Conservation (phyloP, 2,329 filamentous ascomycete genomes). For the Trichoderma sp. region DNA sequence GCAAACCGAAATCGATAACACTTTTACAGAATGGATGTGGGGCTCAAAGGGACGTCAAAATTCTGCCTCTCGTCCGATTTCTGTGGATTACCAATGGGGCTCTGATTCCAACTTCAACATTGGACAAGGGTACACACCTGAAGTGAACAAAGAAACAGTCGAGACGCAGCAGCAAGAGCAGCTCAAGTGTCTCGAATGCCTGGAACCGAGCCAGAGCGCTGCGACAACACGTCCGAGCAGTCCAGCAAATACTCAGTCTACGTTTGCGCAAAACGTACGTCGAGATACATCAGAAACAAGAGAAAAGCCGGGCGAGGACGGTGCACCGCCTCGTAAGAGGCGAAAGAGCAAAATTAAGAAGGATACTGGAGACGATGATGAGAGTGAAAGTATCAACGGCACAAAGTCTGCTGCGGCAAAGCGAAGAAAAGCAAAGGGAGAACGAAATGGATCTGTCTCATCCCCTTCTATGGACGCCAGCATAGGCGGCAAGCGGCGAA, state of each 20-base stretch:
- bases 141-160: conserved; percentile 59
- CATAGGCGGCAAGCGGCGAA: conserved; percentile 52
- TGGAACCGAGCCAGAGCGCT: conserved; percentile 61
- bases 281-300: conserved; percentile 34
- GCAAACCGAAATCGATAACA: conserved; percentile 41
- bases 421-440: conserved; percentile 54
- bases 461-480: conserved; percentile 37
- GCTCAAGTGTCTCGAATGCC: conserved; percentile 59
- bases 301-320: conserved; percentile 44
- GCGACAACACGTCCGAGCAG: conserved; percentile 63
- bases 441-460: conserved; percentile 41
- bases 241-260: conserved; percentile 43
- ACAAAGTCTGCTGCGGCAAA: conserved; percentile 45
- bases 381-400: conserved; percentile 43
- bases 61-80: conserved; percentile 42
- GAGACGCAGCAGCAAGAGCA: conserved; percentile 61
- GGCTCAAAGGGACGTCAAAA: conserved; percentile 37
- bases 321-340: conserved; percentile 54
- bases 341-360: conserved; percentile 58
- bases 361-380: conserved; percentile 47
- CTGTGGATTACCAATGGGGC: conserved; percentile 64
- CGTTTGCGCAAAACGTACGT: conserved; percentile 3
- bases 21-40: conserved; percentile 50
- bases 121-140: conserved; percentile 62
- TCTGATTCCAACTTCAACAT: conserved; percentile 67